Evolutionary conservation across 257 asterid species (phyloP), one percentile per base, ranked within the genome.

Genomic region (Solanum corneliomulleri): DNA sequence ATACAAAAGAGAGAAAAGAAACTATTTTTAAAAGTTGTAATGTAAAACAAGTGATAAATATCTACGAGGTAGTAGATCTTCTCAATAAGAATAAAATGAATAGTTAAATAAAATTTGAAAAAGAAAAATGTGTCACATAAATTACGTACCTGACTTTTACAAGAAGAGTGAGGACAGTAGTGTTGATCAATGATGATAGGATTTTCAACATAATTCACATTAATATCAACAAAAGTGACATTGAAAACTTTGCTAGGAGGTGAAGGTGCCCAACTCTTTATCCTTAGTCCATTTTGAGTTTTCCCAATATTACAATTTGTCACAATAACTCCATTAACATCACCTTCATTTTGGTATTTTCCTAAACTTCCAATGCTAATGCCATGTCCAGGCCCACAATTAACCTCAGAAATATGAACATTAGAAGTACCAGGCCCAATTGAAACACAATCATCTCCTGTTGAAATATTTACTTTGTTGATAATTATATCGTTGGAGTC

Each of bases 301-400:
- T 29, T n/a, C 3, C 29, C 77, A 37, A 89, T 9, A 13, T 45
- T 80, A 35, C 81, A 60, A 42, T 89, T 77, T 14, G 12, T 37
- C 23, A 89, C 86, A 0, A 7, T 45, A 14, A 89, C 44, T 5
- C 87, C 89, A 20, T 13, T 29, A 16, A 89, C 90, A 12, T 83
- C 45, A 21, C 42, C 76, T 82, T 89, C 90, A 2, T 27, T 52
- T 15, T 77, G 27, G 9, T 9, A 58, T 44, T 42, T 60, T 4
- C 89, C 89, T 6, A 89, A 23, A 70, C 90, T 89, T 37, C 90
- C 89, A 41, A 89, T 89, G 66, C 90, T 89, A 49, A 89, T 86
- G 9, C 90, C 90, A 66, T 89, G 90, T 5, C 90, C 90, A 44
- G 90, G 87, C 11, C 89, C 86, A 23, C 89, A 89, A 4, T 60